phyloP scores from a whole-genome alignment of 257 asterid species.

The Penstemon eatonii region DNA sequence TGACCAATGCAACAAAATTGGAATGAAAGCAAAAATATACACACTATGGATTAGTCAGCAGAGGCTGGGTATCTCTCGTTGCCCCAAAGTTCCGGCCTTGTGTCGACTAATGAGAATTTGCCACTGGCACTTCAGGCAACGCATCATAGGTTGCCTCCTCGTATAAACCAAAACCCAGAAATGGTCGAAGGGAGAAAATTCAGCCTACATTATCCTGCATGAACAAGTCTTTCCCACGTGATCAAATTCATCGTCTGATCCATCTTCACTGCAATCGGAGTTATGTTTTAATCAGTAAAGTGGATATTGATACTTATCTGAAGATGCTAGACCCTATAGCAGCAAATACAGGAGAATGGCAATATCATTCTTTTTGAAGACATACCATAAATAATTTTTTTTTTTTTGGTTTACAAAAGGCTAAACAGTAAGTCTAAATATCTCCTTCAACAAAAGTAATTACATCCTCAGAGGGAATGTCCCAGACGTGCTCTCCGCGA shows the following conservation, averaged over 20 bases:
- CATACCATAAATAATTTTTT: not conserved
- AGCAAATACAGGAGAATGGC: not conserved
- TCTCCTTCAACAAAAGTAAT: too few species aligned
- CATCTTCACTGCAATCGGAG: slow-evolving; percentile 66
- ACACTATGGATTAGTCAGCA: slow-evolving; percentile 34
- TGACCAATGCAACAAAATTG: slow-evolving; percentile 39
- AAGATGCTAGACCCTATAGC: not conserved
- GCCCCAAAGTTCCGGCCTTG: slow-evolving; percentile 23
- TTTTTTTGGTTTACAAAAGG: too few species aligned
- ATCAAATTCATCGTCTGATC: slow-evolving; percentile 74
- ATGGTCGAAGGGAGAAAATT: slow-evolving; percentile 15
- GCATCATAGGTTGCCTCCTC: slow-evolving; percentile 17
- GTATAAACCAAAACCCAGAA: slow-evolving; percentile 7
- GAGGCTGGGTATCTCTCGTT: slow-evolving; percentile 22
- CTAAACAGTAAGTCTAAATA: too few species aligned
- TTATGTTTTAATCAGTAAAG: slow-evolving; percentile 29
- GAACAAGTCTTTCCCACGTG: slow-evolving; percentile 63
- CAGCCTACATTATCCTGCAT: slow-evolving; percentile 77
- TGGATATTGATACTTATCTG: not conserved
- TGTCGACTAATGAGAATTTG: slow-evolving; percentile 7
- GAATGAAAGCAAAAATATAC: slow-evolving; percentile 33
- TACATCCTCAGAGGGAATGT: too few species aligned
- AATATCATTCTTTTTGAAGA: not conserved
- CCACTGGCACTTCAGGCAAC: slow-evolving; percentile 33
- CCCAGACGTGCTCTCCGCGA: too few species aligned